A percentile compares a stretch with the other conserved stretches of the same genome.
These are phyloP conservation scores for Bocquillonia castaneifolia DNA, from an alignment of 441 rosid genomes.

Conservation along the genomic window DNA sequence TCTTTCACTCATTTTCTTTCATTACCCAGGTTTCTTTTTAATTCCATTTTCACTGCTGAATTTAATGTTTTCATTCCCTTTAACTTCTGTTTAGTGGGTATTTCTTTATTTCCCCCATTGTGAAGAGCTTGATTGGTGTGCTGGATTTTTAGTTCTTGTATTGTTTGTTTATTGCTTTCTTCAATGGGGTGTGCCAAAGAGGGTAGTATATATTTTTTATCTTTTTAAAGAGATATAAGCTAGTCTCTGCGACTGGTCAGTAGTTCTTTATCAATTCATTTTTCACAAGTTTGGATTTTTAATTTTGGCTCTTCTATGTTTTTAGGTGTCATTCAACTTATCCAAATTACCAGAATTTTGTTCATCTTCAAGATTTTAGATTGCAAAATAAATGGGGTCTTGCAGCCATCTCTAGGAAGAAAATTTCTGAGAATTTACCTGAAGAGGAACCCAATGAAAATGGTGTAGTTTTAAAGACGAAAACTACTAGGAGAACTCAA, in stretches of 20 bases:
- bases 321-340: constrained; percentile 52
- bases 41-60: background rate
- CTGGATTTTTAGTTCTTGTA: background rate
- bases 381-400: constrained; percentile 44
- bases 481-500: constrained; percentile 39
- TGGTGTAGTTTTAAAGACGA: constrained; percentile 43
- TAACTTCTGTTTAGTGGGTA: background rate
- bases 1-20: constrained; percentile 52
- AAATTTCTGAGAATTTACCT: constrained; percentile 37
- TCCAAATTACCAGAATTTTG: constrained; percentile 33
- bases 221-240: background rate
- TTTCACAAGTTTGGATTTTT: background rate
- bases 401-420: constrained; percentile 48
- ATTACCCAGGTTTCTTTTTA: constrained; percentile 51
- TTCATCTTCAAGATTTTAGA: constrained; percentile 41
- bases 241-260: too few species aligned
- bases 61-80: background rate
- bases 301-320: constrained; percentile 8
- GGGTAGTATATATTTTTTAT: too few species aligned
- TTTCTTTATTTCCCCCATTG: background rate
- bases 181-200: background rate
- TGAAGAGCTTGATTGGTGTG: background rate
- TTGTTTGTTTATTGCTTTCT: background rate
- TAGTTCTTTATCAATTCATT: background rate
- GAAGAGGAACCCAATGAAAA: constrained; percentile 43